Evolutionary conservation across 2,329 filamentous ascomycete species (phyloP), one percentile per base, ranked within the genome.

Genomic region (Xylaria arbuscula): DNA sequence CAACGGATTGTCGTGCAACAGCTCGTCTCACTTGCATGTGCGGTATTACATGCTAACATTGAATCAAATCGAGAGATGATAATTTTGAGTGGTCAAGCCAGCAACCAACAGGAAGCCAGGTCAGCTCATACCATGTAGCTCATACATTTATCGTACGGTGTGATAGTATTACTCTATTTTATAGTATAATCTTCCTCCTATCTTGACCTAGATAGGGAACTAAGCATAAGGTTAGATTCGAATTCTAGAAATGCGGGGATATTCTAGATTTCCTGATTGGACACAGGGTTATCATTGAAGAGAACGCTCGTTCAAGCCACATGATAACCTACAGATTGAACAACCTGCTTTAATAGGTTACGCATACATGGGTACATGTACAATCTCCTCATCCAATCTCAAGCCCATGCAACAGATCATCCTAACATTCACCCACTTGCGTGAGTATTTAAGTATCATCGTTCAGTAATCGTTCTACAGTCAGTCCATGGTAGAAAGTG

Each of bases 331-430:
- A 34, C 40, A 63, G 59, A 64, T 67, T 63, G 48, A 47, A 51
- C 24, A 38, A 42, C 45, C 42, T 53, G 64, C 51, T 69, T 55
- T 64, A 42, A 67, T 69, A 69, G 67, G 67, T 51, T 57, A 40
- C 28, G 28, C 28, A 28, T 28, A 28, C 28, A 28, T 28, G 28
- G 28, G 28, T 28, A 28, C 15, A 11, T 34, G 11, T 38, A 0
- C 36, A 56, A 24, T 28, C 36, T 56, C 2, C 11, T 3, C 54
- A 24, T 55, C 32, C 48, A 53, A 28, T 53, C 24, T 34, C n/a
- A 50, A 38, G 28, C 36, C 47, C 48, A 34, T 24, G 45, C 15
- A 32, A 24, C n/a, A 58, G 24, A 54, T 54, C 51, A 54, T 34
- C 51, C 28, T 11, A 54, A 10, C 15, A 54, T 58, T 62, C 47